Evolutionary conservation across 1,284 basidiomycete genomes (phyloP).

Genomic region (Trametes versicolor): DNA sequence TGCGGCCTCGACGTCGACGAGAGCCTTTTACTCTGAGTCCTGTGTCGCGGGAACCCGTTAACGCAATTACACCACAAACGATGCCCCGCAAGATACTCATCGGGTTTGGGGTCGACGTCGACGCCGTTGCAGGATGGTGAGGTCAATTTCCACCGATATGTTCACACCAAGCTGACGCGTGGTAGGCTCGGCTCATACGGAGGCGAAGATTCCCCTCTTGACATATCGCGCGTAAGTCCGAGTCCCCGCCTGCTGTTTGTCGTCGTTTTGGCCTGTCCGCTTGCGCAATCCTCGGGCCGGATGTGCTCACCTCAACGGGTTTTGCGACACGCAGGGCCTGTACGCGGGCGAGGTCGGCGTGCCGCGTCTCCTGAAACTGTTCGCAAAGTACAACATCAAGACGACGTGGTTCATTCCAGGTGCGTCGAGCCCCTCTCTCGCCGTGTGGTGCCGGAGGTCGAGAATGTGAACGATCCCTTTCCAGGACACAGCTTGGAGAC

Average conservation of each 20-base stretch:
- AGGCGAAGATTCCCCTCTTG: constrained; percentile 70
- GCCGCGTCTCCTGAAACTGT: constrained; percentile 74
- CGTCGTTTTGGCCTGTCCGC: constrained; percentile 2
- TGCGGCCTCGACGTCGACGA: not conserved
- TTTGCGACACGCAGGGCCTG: constrained; percentile 56
- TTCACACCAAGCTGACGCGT: not conserved
- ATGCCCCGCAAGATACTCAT: constrained; percentile 46
- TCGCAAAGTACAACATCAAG: constrained; percentile 77
- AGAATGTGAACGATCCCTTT: not conserved
- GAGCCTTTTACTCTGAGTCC: too few species aligned
- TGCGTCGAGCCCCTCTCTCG: constrained; percentile 35
- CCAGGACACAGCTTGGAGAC: constrained; percentile 77
- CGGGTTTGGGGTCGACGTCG: constrained; percentile 48
- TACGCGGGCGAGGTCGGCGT: constrained; percentile 80
- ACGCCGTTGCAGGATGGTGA: constrained; percentile 47
- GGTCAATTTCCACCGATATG: not conserved
- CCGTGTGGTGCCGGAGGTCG: too few species aligned
- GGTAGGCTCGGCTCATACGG: constrained; percentile 77
- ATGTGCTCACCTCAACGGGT: not conserved
- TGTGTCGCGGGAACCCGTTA: not conserved
- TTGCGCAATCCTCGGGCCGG: constrained; percentile 2
- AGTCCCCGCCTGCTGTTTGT: constrained; percentile 1
- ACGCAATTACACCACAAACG: not conserved
- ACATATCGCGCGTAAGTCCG: constrained; percentile 63
- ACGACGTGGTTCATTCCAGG: constrained; percentile 81